Evolutionary conservation across 768 basidiomycete genomes (phyloP), one percentile per base, ranked within the genome.

Genomic region (Podaxis rugospora): DNA sequence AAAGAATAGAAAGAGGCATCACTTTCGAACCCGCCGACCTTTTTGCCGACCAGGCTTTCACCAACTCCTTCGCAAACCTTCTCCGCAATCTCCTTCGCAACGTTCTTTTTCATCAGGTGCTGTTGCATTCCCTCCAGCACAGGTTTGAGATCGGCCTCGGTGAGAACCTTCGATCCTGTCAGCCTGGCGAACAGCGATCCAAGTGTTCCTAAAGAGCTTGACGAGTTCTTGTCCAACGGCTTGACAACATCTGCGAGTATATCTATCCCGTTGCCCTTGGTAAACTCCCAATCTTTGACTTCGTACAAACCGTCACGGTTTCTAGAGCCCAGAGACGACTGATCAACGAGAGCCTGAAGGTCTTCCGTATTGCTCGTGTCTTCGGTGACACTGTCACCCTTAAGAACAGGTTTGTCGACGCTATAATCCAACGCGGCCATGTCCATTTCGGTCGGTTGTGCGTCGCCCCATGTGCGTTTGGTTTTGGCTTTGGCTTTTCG

Each of bases 71-170:
- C 94, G 68, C 95, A 96, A 10, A 99, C 85, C 72, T 95, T 93
- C 63, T 95, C 93, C 11, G 95, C 82, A 64, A 98, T 98, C 62
- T 95, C 94, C 73, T 86, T 92, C 3, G 97, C 97, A 4, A 99
- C 97, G 68, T 99, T 99, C 80, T 98, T 98, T 76, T 90, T 87
- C 95, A 98, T 98, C 49, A 99, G 79, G 73, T 98, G 96, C 63
- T 95, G 93, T 72, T 96, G 95, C 95, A 98, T 98, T 16, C 87
- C 92, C 54, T 89, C 89, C 49, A 98, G 71, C 0, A 96, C 91
- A 6, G 96, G 96, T 65, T 84, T 84, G 57, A 98, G 73, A 71
- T 98, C 96, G 40, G 84, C 80, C 58, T 92, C 83, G 1, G 89
- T 90, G 58, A 99, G 76, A 1, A 87, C 78, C 73, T 94, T 95